These are phyloP conservation scores for Paecilomyces niveus DNA, from an alignment of 2,329 filamentous ascomycete species.

Conservation along the genomic window DNA sequence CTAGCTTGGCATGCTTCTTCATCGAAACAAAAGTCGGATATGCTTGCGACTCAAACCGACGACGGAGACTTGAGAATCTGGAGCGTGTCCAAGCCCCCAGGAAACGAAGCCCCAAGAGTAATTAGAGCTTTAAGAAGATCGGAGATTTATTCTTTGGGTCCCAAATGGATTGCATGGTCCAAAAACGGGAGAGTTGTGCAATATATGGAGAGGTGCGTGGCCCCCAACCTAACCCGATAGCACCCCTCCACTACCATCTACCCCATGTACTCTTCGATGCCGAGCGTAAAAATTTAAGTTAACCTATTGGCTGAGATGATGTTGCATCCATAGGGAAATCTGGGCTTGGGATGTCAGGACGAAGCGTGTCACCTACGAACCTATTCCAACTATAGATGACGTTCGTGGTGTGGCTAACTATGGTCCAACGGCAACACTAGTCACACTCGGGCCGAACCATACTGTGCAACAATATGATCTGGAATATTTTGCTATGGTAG, in stretches of 20 bases:
- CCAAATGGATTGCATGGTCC: constrained; percentile 97
- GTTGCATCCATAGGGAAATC: constrained; percentile 59
- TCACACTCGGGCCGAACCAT: constrained; percentile 80
- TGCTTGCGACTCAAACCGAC: constrained; percentile 87
- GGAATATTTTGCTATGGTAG: constrained; percentile 75
- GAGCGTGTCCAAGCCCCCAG: constrained; percentile 82
- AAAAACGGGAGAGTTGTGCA: constrained; percentile 96
- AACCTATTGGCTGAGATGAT: not conserved
- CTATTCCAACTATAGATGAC: constrained; percentile 75
- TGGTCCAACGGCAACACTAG: constrained; percentile 82
- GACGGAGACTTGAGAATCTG: constrained; percentile 92
- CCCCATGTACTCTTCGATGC: not conserved
- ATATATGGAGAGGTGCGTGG: constrained; percentile 75
- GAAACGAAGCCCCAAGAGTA: constrained; percentile 70
- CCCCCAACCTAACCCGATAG: not conserved
- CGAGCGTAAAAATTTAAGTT: not conserved
- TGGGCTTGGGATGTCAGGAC: constrained; percentile 95
- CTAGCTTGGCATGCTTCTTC: constrained; percentile 96
- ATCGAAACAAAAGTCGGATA: constrained; percentile 91
- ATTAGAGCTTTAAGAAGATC: constrained; percentile 78
- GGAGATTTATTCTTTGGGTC: constrained; percentile 64
- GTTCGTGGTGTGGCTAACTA: constrained; percentile 79
- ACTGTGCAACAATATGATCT: constrained; percentile 94
- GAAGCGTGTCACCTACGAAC: constrained; percentile 89
- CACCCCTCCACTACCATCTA: constrained; percentile 2